Evolutionary conservation across 495 filamentous ascomycete species (phyloP), one percentile per base, ranked within the genome.

Genomic region (Podospora anserina): DNA sequence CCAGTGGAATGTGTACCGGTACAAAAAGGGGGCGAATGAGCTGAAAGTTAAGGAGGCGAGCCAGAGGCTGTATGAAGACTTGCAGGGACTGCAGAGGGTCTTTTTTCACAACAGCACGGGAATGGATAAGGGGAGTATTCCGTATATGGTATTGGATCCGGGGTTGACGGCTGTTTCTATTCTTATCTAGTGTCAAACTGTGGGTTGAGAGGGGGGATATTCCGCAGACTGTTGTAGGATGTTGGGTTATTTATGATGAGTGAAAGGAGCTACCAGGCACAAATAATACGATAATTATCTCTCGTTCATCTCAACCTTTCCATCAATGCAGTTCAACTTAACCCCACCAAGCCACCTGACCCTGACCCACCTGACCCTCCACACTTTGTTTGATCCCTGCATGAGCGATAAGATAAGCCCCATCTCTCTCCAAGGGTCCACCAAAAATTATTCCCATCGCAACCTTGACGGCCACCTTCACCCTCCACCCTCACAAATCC

Each of bases 81-180:
- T 80, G 72, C 66, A 69, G 68, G 64, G 19, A 63, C 69, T 75
- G 66, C 72, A 74, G 65, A 70, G 44, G 58, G 1, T 3, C 7
- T 74, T 78, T 34, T 78, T 58, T 19, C 30, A 72, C 26, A 75
- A 74, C 28, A 72, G 63, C 27, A 49, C 15, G 27, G 67, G 30
- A 19, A 78, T 79, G 79, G 74, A 75, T 4, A 70, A 66, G 67
- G 78, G 76, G 55, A 79, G 70, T 28, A 66, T 81, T 5, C 78
- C 76, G 32, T 82, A 82, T 68, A 79, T 77, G 74, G 80, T 82
- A 53, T 53, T 81, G 65, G 78, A 82, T 68, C 79, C 79, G 20
- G 72, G 74, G n/a, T 28, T 74, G 53, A 81, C 79, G 64, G 79
- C 79, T 11, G 78, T 81, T 32, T 78, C 75, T 27, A 81, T 81